Evolutionary conservation across 2,329 filamentous ascomycete genomes (phyloP), one percentile per base, ranked within the genome.

Genomic region (Aureobasidium lini): DNA sequence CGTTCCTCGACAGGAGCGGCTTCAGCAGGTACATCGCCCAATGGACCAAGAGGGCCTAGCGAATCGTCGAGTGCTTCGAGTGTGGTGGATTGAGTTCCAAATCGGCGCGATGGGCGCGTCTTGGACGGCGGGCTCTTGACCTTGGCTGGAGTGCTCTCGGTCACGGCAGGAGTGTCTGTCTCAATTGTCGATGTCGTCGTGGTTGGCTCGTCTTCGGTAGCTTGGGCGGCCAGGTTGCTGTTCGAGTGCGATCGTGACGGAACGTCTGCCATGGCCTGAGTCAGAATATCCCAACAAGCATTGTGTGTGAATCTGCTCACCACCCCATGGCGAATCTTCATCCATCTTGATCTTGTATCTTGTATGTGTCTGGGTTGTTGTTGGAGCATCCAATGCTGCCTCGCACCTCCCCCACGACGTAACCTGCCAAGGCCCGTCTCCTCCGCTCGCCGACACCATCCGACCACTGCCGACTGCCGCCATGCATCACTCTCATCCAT

Each of bases 61-160:
- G 88, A 87, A 67, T 84, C 79, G 70, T 91, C 88, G 65, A 90
- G 86, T 62, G 86, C 87, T 74, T 93, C 85, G 62, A 93, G 86
- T 57, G 85, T 86, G 48, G 89, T 91, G 32, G 87, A 84, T 70
- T 92, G 88, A 23, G 87, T 83, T 65, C 86, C 85, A 68, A 90
- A 78, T 69, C 83, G 82, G 62, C 81, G 79, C 58, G 77, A 75
- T n/a, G 75, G 75, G 64, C 81, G 76, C 15, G 79, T 77, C 44
- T 75, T 54, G 23, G 53, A 49, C 48, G 48, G 44, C 43, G 60
- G 31, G 28, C 48, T 59, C 57, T 53, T 59, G 39, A 59, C 47
- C 62, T 71, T 71, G 59, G 66, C 65, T 8, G 68, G 67, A 18
- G 67, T 66, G 10, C 67, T 64, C 59, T 67, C 68, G 18, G 63